phyloP scores from a whole-genome alignment of 257 asterid genomes.

The Cordia subcordata region DNA sequence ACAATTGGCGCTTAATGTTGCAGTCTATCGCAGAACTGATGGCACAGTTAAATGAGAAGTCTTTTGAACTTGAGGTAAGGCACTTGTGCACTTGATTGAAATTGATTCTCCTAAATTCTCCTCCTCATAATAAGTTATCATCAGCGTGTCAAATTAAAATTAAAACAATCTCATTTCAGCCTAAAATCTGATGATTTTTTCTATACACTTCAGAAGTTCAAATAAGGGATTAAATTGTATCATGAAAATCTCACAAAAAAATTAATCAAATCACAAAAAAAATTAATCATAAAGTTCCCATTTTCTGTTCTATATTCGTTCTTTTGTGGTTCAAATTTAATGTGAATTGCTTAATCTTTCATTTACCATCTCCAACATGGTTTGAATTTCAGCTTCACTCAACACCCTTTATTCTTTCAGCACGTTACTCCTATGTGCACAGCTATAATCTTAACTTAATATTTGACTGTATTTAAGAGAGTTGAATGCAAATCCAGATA shows the following conservation, averaged over 20 bases:
- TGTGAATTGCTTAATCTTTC: too few species aligned
- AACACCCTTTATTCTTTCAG: too few species aligned
- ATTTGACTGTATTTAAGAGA: constrained; percentile 3
- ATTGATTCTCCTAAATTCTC: background rate
- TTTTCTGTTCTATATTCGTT: too few species aligned
- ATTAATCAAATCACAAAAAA: too few species aligned
- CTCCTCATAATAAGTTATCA: background rate
- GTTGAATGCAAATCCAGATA: background rate
- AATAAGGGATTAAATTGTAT: too few species aligned
- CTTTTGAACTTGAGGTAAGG: constrained; percentile 97
- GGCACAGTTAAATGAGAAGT: constrained; percentile 85
- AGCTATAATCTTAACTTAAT: background rate
- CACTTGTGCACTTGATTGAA: constrained; percentile 11
- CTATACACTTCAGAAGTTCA: background rate
- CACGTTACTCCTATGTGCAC: background rate
- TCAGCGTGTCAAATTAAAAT: too few species aligned
- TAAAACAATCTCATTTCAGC: too few species aligned
- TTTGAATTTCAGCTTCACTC: background rate
- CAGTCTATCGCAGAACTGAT: constrained; percentile 70
- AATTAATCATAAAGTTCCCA: too few species aligned
- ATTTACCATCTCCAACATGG: too few species aligned
- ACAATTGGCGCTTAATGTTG: constrained; percentile 26
- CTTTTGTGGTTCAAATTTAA: too few species aligned
- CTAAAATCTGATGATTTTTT: too few species aligned
- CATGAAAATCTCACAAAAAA: background rate